Evolutionary conservation across 1,139 yeast species (phyloP).

Genomic region (Yamadazyma jaroonii): DNA sequence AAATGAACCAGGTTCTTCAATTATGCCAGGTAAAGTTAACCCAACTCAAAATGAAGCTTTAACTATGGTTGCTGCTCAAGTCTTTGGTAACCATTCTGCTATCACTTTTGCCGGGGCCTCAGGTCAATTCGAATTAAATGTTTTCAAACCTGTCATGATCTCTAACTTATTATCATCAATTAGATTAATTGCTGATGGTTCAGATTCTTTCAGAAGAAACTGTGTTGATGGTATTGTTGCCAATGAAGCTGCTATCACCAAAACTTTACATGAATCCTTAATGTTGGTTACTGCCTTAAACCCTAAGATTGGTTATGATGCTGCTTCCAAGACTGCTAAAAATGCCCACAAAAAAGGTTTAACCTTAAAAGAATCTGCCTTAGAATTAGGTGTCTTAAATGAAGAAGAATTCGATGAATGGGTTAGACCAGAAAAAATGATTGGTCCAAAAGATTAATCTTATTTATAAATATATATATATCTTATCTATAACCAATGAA

Average conservation of each 20-base stretch:
- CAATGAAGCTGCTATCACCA: slow-evolving; percentile 80
- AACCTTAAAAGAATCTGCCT: slow-evolving; percentile 90
- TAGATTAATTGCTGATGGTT: slow-evolving; percentile 86
- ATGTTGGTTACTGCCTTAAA: slow-evolving; percentile 98
- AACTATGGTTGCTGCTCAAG: slow-evolving; percentile 98
- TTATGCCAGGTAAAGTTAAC: slow-evolving; percentile 99
- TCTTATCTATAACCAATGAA: background rate
- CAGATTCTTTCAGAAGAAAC: slow-evolving; percentile 83
- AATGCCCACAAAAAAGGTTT: slow-evolving; percentile 97
- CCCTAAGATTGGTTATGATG: slow-evolving; percentile 98
- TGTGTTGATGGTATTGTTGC: slow-evolving; percentile 95
- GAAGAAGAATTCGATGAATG: slow-evolving; percentile 89
- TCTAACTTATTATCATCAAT: slow-evolving; percentile 84
- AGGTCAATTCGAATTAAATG: slow-evolving; percentile 97
- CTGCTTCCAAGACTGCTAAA: slow-evolving; percentile 96
- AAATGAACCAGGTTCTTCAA: slow-evolving; percentile 98
- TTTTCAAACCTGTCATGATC: slow-evolving; percentile 95
- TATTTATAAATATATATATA: slow-evolving; percentile 1
- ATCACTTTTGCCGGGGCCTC: slow-evolving; percentile 98
- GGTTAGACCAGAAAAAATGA: slow-evolving; percentile 98
- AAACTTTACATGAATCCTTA: slow-evolving; percentile 87
- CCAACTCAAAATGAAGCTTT: slow-evolving; percentile 99
- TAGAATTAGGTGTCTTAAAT: slow-evolving; percentile 81
- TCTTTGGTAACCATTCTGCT: slow-evolving; percentile 92
- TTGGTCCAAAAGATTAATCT: slow-evolving; percentile 71